Evolutionary conservation across 352 stramenopile species (phyloP).

Genomic region (Paralagenidium karlingii): DNA sequence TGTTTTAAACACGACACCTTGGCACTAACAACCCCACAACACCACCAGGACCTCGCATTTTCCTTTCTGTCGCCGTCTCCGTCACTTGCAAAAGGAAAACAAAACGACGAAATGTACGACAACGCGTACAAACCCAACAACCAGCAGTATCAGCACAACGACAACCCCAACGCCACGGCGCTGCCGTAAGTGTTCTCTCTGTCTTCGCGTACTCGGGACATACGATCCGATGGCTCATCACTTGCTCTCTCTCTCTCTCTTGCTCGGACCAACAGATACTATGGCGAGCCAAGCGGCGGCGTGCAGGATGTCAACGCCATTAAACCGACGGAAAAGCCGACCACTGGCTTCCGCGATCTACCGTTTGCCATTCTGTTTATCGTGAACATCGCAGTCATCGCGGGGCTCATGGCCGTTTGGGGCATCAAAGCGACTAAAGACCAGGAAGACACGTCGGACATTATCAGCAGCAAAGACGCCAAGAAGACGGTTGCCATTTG

Average conservation of each 20-base stretch:
- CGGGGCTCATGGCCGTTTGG: slow-evolving; percentile 49
- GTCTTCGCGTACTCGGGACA: slow-evolving; percentile 6
- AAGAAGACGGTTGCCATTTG: slow-evolving; percentile 38
- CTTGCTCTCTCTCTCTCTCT: too few species aligned
- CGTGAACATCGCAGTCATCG: slow-evolving; percentile 60
- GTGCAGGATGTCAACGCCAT: slow-evolving; percentile 42
- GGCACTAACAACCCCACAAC: too few species aligned
- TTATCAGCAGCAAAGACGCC: slow-evolving; percentile 46
- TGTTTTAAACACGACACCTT: too few species aligned
- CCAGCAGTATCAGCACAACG: slow-evolving; percentile 5
- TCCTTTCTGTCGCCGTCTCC: not conserved
- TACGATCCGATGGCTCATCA: too few species aligned
- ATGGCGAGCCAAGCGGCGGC: slow-evolving; percentile 10
- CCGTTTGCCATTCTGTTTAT: slow-evolving; percentile 73
- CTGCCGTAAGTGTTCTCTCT: not conserved
- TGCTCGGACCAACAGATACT: too few species aligned
- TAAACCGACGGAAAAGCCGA: slow-evolving; percentile 23
- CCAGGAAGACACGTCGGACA: slow-evolving; percentile 20
- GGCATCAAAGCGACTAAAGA: slow-evolving; percentile 50
- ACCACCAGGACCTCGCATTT: too few species aligned
- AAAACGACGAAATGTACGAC: slow-evolving; percentile 17
- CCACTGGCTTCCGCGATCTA: slow-evolving; percentile 49
- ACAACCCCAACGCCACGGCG: slow-evolving; percentile 1
- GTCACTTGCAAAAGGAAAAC: not conserved
- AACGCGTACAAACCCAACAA: slow-evolving; percentile 3